These are phyloP conservation scores for bread wheat (Triticum aestivum) DNA, from an alignment of 176 grass and related monocot species.

Conservation along the genomic window DNA sequence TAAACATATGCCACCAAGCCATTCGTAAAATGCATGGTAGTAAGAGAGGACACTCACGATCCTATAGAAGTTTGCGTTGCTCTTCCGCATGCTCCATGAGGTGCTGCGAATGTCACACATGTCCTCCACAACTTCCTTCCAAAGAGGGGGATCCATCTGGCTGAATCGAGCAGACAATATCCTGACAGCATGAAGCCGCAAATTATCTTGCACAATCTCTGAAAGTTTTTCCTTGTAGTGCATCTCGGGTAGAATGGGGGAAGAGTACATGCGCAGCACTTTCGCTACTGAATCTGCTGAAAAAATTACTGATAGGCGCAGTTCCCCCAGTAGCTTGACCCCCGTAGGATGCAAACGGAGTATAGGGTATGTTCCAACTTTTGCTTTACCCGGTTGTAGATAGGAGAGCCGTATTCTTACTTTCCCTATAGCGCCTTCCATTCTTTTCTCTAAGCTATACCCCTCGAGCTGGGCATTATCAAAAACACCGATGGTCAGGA, in stretches of 20 bases:
- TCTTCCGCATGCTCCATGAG: neutral
- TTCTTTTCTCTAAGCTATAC: neutral
- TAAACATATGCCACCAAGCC: neutral
- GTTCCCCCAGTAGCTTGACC: constrained; percentile 32
- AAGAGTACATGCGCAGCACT: constrained; percentile 8
- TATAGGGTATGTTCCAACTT: constrained; percentile 36
- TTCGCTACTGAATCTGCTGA: neutral
- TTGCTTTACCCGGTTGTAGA: constrained; percentile 21
- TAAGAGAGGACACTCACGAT: no score
- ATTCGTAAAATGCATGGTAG: no score
- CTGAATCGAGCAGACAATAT: neutral
- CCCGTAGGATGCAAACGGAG: constrained; percentile 3
- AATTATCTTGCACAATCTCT: no score
- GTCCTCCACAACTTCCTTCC: neutral
- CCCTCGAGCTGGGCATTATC: constrained; percentile 9
- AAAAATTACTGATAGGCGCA: constrained; percentile 31
- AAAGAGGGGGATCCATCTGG: neutral
- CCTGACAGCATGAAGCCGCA: neutral
- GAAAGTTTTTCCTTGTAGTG: neutral
- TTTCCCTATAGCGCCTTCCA: constrained; percentile 26
- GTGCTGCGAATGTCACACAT: neutral
- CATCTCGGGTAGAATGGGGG: constrained; percentile 20
- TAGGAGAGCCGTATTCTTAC: constrained; percentile 31
- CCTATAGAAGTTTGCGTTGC: neutral
- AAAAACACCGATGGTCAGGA: constrained; percentile 39